These are phyloP conservation scores for Acanthochlamys bracteata DNA, from an alignment of 106 monocot genomes.

Conservation along the genomic window DNA sequence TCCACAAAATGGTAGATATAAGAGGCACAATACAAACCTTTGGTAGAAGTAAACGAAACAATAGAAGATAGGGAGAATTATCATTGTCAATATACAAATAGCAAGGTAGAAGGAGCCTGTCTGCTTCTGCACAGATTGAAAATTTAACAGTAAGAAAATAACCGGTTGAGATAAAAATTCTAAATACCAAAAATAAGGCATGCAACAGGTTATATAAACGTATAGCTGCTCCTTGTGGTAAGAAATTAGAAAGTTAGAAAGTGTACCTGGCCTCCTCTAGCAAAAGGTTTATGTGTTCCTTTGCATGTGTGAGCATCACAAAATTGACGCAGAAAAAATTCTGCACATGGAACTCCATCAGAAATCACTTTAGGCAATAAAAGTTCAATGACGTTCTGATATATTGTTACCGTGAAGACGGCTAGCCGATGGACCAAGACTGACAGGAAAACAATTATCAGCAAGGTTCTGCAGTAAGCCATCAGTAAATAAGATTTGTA, in stretches of 20 bases:
- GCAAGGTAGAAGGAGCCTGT: constrained; percentile 63
- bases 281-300: constrained; percentile 62
- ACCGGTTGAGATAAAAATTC: too few relatives aligned
- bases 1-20: too few relatives aligned
- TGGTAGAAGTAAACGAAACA: constrained; percentile 61
- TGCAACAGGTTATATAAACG: too few relatives aligned
- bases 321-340: constrained; percentile 89
- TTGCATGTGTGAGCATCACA: constrained; percentile 91
- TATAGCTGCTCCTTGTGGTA: too few relatives aligned
- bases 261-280: constrained; percentile 73
- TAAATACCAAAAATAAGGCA: too few relatives aligned
- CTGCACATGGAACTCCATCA: constrained; percentile 29
- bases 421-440: constrained; percentile 50
- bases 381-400: not conserved
- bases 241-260: too few relatives aligned
- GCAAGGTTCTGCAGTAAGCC: constrained; percentile 66
- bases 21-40: constrained; percentile 35
- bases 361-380: not conserved
- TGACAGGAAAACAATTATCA: constrained; percentile 80
- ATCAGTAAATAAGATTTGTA: not conserved
- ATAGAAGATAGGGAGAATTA: constrained; percentile 93
- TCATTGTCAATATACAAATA: constrained; percentile 51
- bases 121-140: constrained; percentile 62
- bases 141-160: not conserved
- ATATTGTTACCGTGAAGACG: constrained; percentile 77